Base-by-base conservation (phyloP, 2,329 filamentous ascomycete species). In the Fusarium sp. region DNA sequence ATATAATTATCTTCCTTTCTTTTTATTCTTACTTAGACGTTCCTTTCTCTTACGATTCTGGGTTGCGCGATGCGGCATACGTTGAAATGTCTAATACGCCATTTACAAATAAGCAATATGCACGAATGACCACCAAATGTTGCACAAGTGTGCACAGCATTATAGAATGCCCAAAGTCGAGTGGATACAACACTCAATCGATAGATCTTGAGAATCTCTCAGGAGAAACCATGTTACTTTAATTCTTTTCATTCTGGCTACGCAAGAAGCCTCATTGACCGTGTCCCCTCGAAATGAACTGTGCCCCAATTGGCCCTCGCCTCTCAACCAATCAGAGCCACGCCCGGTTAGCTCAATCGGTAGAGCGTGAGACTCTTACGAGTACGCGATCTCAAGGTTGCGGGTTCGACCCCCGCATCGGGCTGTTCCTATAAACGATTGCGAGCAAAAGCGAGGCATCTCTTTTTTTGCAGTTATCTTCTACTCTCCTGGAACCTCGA, bases 301-400 rank as follows among this genome's bases (percentile, higher is more conserved):
- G 30, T 22, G 17, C 6, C 20, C 38, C 30, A 36, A 44, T 44
- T 62, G 11, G 14, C 1, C 8, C 1, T 13, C 7, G 0, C 3
- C 1, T 8, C 3, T 17, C 24, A 62, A 44, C 65, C 52, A 72
- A 73, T 66, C 56, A 72, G 68, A 71, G 62, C 18, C 81, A 82
- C 80, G 80, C 81, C 79, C 82, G 77, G 75, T 78, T 79, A 78
- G 77, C 75, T 79, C 77, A 78, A 79, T 79, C 78, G 78, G 76
- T 90, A 91, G 89, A 91, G 89, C 89, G 89, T 90, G 86, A 90
- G 89, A 90, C 89, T 91, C 89, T 88, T 87, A 87, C 14, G 74
- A 78, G 77, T 77, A 70, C 76, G 66, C 75, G 61, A 87, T 86
- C 86, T 87, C 84, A 86, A 87, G 85, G 85, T 84, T 87, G 85